A percentile compares a stretch with the other conserved stretches of the same genome.
These are phyloP conservation scores for Exobasidium rhododendri DNA, from an alignment of 1,284 basidiomycete genomes.

Conservation along the genomic window DNA sequence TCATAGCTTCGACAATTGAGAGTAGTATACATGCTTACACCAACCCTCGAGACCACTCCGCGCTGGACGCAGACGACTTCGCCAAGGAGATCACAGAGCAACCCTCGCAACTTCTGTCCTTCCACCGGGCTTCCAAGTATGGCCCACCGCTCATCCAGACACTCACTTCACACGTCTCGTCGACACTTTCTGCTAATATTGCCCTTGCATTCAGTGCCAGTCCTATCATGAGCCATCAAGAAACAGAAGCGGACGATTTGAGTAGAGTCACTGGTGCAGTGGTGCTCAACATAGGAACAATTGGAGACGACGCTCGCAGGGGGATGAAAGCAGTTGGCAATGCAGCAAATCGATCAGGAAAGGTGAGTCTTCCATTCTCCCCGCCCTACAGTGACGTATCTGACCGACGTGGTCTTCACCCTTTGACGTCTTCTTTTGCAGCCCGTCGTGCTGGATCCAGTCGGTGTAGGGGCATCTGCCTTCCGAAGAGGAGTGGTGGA, in stretches of 20 bases:
- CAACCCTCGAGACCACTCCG: neutral
- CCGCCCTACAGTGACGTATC: slow-evolving; percentile 21
- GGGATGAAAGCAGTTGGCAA: slow-evolving; percentile 79
- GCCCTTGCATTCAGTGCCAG: slow-evolving; percentile 84
- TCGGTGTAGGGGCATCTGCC: slow-evolving; percentile 80
- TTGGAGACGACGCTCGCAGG: slow-evolving; percentile 62
- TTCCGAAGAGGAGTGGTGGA: slow-evolving; percentile 65
- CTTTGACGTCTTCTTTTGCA: neutral
- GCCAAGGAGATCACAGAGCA: slow-evolving; percentile 2
- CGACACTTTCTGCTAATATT: slow-evolving; percentile 85
- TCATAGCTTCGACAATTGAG: neutral
- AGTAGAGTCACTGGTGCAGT: slow-evolving; percentile 68
- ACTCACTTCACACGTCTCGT: slow-evolving; percentile 88
- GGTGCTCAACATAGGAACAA: slow-evolving; percentile 87
- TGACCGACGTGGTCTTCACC: slow-evolving; percentile 71
- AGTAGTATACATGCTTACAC: neutral
- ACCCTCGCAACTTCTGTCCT: slow-evolving; percentile 7
- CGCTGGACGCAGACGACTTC: neutral
- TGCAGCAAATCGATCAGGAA: slow-evolving; percentile 42
- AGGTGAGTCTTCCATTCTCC: slow-evolving; percentile 12
- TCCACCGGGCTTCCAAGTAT: slow-evolving; percentile 23
- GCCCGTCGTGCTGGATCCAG: slow-evolving; percentile 87
- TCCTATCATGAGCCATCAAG: slow-evolving; percentile 72
- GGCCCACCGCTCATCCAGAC: slow-evolving; percentile 55
- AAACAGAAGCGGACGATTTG: slow-evolving; percentile 78